Percentiles rank a stretch among this genome's conserved stretches.
phyloP scores from a whole-genome alignment of 345 rosid genomes.

The Brassica juncea region DNA sequence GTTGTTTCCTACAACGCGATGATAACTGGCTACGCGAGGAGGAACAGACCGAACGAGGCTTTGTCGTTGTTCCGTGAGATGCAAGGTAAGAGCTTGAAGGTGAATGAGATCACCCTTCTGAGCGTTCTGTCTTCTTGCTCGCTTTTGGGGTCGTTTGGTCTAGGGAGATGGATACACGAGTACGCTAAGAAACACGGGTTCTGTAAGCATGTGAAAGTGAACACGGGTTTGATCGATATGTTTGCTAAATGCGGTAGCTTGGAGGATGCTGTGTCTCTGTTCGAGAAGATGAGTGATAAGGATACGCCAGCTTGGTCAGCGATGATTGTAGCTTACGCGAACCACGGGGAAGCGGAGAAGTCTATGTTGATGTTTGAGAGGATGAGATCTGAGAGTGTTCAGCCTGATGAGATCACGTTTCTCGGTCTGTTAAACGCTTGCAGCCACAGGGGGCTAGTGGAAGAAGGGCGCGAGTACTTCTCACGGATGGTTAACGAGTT shows the following conservation, averaged over 20 bases:
- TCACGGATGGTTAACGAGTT: slow-evolving; percentile 51
- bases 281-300: slow-evolving; percentile 55
- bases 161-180: slow-evolving; percentile 87
- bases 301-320: slow-evolving; percentile 90
- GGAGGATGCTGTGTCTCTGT: slow-evolving; percentile 58
- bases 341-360: slow-evolving; percentile 67
- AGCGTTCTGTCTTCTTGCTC: slow-evolving; percentile 84
- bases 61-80: slow-evolving; percentile 69
- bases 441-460: slow-evolving; percentile 78
- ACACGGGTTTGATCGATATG: slow-evolving; percentile 85
- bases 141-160: slow-evolving; percentile 72
- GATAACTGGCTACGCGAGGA: slow-evolving; percentile 64
- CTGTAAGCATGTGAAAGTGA: slow-evolving; percentile 61
- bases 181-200: slow-evolving; percentile 56
- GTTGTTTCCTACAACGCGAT: slow-evolving; percentile 78
- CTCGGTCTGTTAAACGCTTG: slow-evolving; percentile 77
- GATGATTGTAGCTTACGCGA: slow-evolving; percentile 81
- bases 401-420: slow-evolving; percentile 76
- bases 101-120: slow-evolving; percentile 71
- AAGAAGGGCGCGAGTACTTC: slow-evolving; percentile 62
- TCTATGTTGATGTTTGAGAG: slow-evolving; percentile 62
- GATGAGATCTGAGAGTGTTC: slow-evolving; percentile 51
- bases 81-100: slow-evolving; percentile 59
- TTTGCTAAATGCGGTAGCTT: slow-evolving; percentile 92
- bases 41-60: slow-evolving; percentile 72